Conservation (phyloP, 768 basidiomycete species). For the Glaciozyma antarctica region DNA sequence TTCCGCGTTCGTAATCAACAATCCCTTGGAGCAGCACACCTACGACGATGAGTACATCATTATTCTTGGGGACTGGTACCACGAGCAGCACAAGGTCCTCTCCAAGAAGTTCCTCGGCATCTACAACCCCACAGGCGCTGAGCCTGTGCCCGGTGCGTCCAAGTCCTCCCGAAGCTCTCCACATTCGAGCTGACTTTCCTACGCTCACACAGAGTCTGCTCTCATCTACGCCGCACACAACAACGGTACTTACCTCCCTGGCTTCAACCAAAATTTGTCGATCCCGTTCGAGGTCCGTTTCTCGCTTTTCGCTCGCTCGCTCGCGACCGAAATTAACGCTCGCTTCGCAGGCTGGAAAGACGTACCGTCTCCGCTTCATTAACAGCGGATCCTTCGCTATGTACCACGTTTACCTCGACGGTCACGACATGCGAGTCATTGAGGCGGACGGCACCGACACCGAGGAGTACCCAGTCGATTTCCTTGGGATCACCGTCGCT, state of each 20-base stretch:
- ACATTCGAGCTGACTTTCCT: no score
- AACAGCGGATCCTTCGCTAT: constrained; percentile 1
- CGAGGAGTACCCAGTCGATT: constrained; percentile 60
- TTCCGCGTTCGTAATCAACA: constrained; percentile 69
- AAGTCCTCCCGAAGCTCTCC: neutral
- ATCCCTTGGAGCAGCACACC: constrained; percentile 43
- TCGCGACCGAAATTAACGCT: no score
- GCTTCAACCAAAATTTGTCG: constrained; percentile 71
- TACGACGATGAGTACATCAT: constrained; percentile 91
- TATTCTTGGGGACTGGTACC: constrained; percentile 63
- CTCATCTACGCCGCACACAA: constrained; percentile 71
- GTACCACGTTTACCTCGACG: constrained; percentile 37
- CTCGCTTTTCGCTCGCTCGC: no score
- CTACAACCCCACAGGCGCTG: constrained; percentile 51
- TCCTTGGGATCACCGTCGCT: constrained; percentile 67
- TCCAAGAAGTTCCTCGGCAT: constrained; percentile 22
- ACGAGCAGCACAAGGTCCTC: neutral
- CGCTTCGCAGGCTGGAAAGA: constrained; percentile 55
- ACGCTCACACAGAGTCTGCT: neutral
- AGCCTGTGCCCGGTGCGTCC: constrained; percentile 1
- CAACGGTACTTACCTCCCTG: constrained; percentile 57
- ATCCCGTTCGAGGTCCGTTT: constrained; percentile 53
- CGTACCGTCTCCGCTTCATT: constrained; percentile 70
- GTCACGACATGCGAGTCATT: constrained; percentile 43
- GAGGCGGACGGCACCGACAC: constrained; percentile 49